phyloP scores from a whole-genome alignment of 768 basidiomycete species.

The Lactarius deliciosus region DNA sequence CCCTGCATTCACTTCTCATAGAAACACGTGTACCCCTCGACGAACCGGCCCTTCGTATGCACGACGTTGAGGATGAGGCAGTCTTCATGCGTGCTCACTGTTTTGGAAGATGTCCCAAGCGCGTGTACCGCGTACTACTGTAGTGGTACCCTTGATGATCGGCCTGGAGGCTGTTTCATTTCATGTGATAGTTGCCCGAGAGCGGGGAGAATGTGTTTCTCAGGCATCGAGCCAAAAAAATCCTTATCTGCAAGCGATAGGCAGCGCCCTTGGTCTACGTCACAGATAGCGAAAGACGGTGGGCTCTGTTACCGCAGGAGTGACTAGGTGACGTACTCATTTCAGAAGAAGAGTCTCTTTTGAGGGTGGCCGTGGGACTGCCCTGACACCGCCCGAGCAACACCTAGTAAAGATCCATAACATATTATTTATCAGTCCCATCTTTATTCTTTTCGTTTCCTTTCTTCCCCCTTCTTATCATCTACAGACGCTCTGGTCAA shows the following conservation, averaged over 20 bases:
- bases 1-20: constrained; percentile 17
- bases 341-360: background rate
- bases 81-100: constrained; percentile 4
- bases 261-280: constrained; percentile 3
- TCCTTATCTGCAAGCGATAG: constrained; percentile 17
- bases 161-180: background rate
- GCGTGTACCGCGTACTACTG: constrained; percentile 1
- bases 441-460: constrained; percentile 5
- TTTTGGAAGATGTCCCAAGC: constrained; percentile 4
- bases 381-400: constrained; percentile 10
- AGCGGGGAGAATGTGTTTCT: constrained; percentile 1
- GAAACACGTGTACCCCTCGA: constrained; percentile 26
- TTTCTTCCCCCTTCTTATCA: background rate
- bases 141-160: background rate
- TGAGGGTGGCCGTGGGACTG: constrained; percentile 3
- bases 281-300: constrained; percentile 8
- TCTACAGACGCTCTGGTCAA: background rate
- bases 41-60: constrained; percentile 8
- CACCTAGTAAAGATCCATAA: background rate
- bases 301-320: background rate
- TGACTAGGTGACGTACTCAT: constrained; percentile 16
- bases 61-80: constrained; percentile 10
- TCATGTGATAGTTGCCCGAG: constrained; percentile 23
- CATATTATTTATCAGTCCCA: background rate
- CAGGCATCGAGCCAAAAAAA: constrained; percentile 1